Conservation (phyloP, 2,329 filamentous ascomycete genomes). For the Colletotrichum tropicicola region DNA sequence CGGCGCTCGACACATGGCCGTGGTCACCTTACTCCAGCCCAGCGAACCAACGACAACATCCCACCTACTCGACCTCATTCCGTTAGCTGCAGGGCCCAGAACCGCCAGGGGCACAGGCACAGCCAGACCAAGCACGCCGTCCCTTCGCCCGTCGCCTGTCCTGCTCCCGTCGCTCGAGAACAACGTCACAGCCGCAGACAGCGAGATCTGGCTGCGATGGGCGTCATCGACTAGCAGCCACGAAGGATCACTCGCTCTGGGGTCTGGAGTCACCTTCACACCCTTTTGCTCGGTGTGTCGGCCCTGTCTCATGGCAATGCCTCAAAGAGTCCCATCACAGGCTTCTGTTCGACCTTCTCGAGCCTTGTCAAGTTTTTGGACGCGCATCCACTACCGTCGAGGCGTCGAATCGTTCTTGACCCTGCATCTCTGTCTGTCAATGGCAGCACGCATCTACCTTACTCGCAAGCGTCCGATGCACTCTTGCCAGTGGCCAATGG, state of each 20-base stretch:
- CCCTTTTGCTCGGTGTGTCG: conserved; percentile 6
- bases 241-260: background rate
- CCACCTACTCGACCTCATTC: background rate
- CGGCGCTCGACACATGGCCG: conserved; percentile 22
- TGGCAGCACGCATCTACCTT: conserved; percentile 5
- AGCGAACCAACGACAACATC: conserved; percentile 5
- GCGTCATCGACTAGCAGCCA: conserved; percentile 11
- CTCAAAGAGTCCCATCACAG: conserved; percentile 16
- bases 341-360: background rate
- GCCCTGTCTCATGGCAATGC: conserved; percentile 12
- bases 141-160: background rate
- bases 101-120: background rate
- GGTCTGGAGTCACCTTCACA: conserved; percentile 13
- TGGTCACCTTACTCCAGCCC: background rate
- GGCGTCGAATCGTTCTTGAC: background rate
- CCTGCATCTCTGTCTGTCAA: background rate
- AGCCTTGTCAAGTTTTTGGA: background rate
- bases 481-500: conserved; percentile 8
- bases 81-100: conserved; percentile 21
- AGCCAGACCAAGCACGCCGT: background rate
- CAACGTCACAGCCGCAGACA: conserved; percentile 15
- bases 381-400: background rate
- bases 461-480: conserved; percentile 9
- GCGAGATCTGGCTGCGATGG: background rate
- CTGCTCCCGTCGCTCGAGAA: conserved; percentile 1